Base-by-base conservation (phyloP, 176 grass and related monocot genomes). In the Cenchrus americanus region DNA sequence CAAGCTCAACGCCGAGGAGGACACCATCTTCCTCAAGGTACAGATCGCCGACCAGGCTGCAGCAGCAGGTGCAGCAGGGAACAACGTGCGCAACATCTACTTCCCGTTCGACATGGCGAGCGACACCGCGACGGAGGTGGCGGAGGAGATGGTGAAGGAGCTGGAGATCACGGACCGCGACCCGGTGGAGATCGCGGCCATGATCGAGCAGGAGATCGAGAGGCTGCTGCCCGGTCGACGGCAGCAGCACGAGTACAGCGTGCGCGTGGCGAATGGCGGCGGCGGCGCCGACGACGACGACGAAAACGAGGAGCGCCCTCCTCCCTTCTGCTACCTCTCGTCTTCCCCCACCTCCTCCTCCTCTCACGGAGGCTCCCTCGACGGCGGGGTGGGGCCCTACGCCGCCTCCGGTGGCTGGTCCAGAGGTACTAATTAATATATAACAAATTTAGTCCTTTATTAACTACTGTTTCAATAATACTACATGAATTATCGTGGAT, bases 141-240 rank as follows among this genome's bases (percentile, higher is more conserved):
- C 96, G 1, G 52, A 59, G 22, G 96, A 99, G 87, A 99, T 99
- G 96, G 96, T 99, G 15, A 96, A 89, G 82, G 96, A 99, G 59
- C 87, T 99, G 46, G 91, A 99, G 68, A 96, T 99, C 80, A 57
- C 69, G 0, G 89, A 94, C 64, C 52, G 93, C 26, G 84, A 96
- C 24, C 74, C 96, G 2, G 26, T 66, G 5, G 91, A 94, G 72
- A 99, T 99, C 46, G 93, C 96, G 9, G 83, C 86, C 71, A 99
- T 94, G 93, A 99, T 99, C 82, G 74, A 89, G 30, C 86, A 92
- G 72, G 96, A 92, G 78, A 87, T 99, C 75, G 6, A 15, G 3
- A 54, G 79, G 59, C 43, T 99, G 49, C 85, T 96, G 23, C 93
- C 96, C 0, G 83, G 42, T 47, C 90, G 95, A 86, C 74, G 83